A percentile compares a stretch with the other conserved stretches of the same genome.
These are phyloP conservation scores for Annulohypoxylon moriforme DNA, from an alignment of 495 filamentous ascomycete genomes.

Conservation along the genomic window DNA sequence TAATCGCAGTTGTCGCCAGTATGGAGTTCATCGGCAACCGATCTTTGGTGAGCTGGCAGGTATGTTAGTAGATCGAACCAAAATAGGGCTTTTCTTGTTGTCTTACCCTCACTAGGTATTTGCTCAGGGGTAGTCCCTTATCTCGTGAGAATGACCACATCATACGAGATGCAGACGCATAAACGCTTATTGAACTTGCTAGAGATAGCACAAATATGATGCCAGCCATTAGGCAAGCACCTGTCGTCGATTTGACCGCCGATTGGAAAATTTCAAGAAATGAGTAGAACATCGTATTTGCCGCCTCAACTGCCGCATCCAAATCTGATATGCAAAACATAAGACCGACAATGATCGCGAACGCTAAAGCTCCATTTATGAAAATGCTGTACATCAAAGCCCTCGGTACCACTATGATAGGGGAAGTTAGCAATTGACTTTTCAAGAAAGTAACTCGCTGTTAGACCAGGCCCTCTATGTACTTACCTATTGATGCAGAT, in stretches of 20 bases:
- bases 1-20: constrained; percentile 58
- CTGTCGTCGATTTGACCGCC: constrained; percentile 54
- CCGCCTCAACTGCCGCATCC: constrained; percentile 48
- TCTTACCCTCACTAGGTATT: constrained; percentile 56
- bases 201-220: constrained; percentile 57
- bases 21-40: constrained; percentile 64
- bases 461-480: too few relatives aligned
- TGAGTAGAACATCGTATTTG: constrained; percentile 51
- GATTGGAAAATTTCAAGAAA: constrained; percentile 64
- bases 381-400: constrained; percentile 55
- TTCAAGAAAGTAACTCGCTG: not conserved
- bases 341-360: constrained; percentile 61
- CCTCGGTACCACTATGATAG: constrained; percentile 54
- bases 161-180: constrained; percentile 64
- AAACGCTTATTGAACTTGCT: constrained; percentile 55
- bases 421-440: not conserved
- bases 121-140: constrained; percentile 66
- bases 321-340: constrained; percentile 63
- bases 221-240: constrained; percentile 58
- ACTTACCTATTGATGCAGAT: constrained; percentile 32
- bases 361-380: constrained; percentile 60
- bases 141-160: constrained; percentile 68
- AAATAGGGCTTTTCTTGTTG: constrained; percentile 8
- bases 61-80: constrained; percentile 18
- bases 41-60: constrained; percentile 51